Evolutionary conservation across 345 rosid species (phyloP).

Genomic region (Excoecaria agallocha): DNA sequence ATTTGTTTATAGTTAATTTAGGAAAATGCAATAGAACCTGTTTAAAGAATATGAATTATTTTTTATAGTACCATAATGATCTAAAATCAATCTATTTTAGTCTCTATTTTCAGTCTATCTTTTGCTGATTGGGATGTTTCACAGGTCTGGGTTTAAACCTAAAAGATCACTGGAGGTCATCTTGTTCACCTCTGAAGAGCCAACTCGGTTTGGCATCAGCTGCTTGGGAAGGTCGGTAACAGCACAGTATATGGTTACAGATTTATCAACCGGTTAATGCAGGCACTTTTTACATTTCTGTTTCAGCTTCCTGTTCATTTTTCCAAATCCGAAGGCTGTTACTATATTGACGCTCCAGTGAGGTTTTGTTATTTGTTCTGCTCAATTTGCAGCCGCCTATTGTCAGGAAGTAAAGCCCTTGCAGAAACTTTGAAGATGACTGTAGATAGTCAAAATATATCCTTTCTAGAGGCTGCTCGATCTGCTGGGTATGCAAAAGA

Average conservation of each 20-base stretch:
- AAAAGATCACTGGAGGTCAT: conserved; percentile 80
- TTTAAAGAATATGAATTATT: neutral
- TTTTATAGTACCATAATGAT: conserved; percentile 6
- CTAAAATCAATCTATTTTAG: neutral
- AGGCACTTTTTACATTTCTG: neutral
- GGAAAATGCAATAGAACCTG: neutral
- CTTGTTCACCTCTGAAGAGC: conserved; percentile 92
- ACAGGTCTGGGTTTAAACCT: conserved; percentile 84
- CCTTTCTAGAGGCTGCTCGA: conserved; percentile 78
- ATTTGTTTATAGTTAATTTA: too few relatives aligned
- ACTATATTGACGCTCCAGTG: neutral
- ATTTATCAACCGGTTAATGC: neutral
- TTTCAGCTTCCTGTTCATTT: neutral
- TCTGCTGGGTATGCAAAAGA: conserved; percentile 73
- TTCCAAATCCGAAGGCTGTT: neutral
- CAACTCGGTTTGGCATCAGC: conserved; percentile 91
- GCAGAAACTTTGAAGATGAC: conserved; percentile 54
- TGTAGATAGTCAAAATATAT: conserved; percentile 68
- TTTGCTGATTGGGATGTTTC: conserved; percentile 15
- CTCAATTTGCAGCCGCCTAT: conserved; percentile 62
- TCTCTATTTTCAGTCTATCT: conserved; percentile 6
- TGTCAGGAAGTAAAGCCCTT: conserved; percentile 66
- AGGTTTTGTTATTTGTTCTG: conserved; percentile 18
- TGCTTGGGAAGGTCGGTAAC: conserved; percentile 85
- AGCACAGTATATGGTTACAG: neutral